Conservation (phyloP, 75 land plant species). For the Pseudotsuga menziesii region DNA sequence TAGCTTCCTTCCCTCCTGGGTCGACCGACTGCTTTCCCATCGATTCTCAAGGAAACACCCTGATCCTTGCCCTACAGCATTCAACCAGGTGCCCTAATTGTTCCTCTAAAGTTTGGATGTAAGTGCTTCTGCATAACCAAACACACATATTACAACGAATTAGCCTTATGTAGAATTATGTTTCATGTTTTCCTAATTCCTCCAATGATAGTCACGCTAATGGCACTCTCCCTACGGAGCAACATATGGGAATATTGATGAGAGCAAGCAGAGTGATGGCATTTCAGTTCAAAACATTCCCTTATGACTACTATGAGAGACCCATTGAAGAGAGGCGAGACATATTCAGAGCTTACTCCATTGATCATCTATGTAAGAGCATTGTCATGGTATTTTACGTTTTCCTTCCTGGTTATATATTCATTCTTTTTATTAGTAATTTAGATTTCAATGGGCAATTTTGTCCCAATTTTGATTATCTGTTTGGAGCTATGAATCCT, state of each 20-base stretch:
- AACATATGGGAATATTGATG: constrained; percentile 53
- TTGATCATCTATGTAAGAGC: constrained; percentile 93
- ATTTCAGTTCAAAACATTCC: constrained; percentile 64
- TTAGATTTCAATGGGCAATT: too few species aligned
- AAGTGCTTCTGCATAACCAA: constrained; percentile 31
- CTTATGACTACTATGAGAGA: constrained; percentile 73
- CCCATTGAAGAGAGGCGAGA: constrained; percentile 60
- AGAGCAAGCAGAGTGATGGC: constrained; percentile 36
- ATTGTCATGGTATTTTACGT: constrained; percentile 71
- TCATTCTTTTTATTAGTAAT: not conserved
- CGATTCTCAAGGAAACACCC: too few species aligned
- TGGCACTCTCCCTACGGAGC: constrained; percentile 26
- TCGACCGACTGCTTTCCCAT: too few species aligned
- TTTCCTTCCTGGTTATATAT: not conserved
- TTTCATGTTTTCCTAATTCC: not conserved
- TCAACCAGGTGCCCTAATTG: too few species aligned
- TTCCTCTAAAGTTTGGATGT: too few species aligned
- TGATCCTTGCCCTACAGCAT: too few species aligned
- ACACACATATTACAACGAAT: constrained; percentile 29
- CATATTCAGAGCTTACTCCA: constrained; percentile 67
- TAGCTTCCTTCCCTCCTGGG: too few species aligned
- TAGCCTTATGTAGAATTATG: constrained; percentile 6
- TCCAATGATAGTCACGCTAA: not conserved
- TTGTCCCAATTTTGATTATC: too few species aligned
- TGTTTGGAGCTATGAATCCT: too few species aligned